Evolutionary conservation across 73 alveolate genomes (phyloP).

Genomic region (Tetrahymena borealis): DNA sequence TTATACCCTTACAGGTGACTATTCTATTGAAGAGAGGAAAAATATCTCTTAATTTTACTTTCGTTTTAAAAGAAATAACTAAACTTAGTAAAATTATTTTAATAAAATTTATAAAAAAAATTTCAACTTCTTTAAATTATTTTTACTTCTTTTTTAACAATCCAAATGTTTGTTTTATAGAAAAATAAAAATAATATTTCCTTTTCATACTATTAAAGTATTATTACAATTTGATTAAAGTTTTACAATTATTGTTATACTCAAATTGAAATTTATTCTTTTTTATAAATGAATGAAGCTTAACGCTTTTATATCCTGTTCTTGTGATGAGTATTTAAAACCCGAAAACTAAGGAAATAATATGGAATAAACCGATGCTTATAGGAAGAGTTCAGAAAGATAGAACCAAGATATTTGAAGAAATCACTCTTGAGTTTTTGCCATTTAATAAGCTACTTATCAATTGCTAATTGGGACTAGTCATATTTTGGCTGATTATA

Average conservation of each 20-base stretch:
- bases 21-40: background rate
- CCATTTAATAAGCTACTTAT: background rate
- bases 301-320: background rate
- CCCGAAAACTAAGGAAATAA: background rate
- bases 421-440: background rate
- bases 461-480: background rate
- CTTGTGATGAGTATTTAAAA: background rate
- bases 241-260: no score
- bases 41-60: background rate
- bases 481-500: background rate
- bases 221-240: no score
- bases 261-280: background rate
- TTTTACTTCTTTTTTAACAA: no score
- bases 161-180: no score
- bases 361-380: background rate
- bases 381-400: background rate
- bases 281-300: background rate
- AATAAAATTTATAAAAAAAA: background rate
- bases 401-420: background rate
- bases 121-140: no score
- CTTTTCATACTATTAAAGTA: no score
- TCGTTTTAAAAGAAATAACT: background rate
- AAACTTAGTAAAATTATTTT: background rate
- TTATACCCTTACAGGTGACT: no score
- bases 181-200: no score